Conservation (phyloP, 257 asterid species). For the Prunella vulgaris region DNA sequence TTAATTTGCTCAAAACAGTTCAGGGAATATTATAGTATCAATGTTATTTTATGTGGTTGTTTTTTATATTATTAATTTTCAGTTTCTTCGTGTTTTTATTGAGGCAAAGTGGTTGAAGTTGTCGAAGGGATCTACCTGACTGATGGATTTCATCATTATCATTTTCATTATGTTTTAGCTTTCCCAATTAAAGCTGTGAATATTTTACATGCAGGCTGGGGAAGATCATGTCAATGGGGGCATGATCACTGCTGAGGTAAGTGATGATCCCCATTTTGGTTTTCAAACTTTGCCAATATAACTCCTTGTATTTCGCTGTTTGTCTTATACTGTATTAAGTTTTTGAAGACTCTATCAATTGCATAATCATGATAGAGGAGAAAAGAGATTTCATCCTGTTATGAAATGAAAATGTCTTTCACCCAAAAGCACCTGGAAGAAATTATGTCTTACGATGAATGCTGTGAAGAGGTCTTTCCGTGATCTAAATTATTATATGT, state of each 20-base stretch:
- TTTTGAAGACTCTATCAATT: neutral
- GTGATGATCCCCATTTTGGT: neutral
- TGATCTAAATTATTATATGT: neutral
- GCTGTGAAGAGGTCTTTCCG: neutral
- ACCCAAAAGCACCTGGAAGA: neutral
- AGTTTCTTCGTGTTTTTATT: neutral
- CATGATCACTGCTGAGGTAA: constrained; percentile 58
- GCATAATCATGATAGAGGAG: neutral
- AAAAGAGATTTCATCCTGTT: neutral
- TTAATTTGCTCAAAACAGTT: neutral
- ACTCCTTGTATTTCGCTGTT: neutral
- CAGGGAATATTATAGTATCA: neutral
- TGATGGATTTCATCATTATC: neutral
- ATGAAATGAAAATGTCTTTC: neutral
- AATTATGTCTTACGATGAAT: neutral
- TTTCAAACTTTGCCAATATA: neutral
- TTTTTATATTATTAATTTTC: neutral
- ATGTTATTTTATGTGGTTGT: neutral
- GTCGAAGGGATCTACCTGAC: neutral
- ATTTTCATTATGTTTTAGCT: neutral
- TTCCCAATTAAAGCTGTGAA: constrained; percentile 12
- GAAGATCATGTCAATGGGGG: constrained; percentile 57
- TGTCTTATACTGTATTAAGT: neutral
- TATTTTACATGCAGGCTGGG: constrained; percentile 42
- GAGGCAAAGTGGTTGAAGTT: neutral